Percentiles rank a stretch among this genome's conserved stretches.
These are phyloP conservation scores for Termitomyces heimii DNA, from an alignment of 768 basidiomycete genomes.

Conservation along the genomic window DNA sequence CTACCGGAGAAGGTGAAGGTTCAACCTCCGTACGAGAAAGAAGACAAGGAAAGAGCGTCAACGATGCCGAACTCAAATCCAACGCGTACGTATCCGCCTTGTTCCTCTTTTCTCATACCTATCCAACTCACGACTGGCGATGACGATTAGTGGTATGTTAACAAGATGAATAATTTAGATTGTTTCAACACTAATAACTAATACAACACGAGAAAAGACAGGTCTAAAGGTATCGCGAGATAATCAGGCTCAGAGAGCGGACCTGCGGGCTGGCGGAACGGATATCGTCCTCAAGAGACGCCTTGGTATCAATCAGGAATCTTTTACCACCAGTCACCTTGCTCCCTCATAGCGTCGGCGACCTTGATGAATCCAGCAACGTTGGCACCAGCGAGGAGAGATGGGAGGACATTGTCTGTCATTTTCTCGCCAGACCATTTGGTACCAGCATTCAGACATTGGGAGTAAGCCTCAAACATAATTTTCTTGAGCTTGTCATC, in stretches of 20 bases:
- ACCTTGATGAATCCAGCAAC: conserved; percentile 68
- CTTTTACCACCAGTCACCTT: conserved; percentile 72
- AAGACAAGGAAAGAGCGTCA: conserved; percentile 69
- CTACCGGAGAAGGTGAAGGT: conserved; percentile 27
- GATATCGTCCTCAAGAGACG: background rate
- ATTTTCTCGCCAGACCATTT: conserved; percentile 49
- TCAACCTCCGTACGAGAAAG: conserved; percentile 42
- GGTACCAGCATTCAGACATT: conserved; percentile 49
- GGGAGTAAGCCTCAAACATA: conserved; percentile 60
- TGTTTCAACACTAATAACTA: background rate
- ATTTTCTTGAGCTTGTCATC: conserved; percentile 65
- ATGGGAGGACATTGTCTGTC: conserved; percentile 34
- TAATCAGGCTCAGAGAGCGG: background rate
- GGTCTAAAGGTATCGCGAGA: background rate
- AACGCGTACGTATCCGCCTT: conserved; percentile 60
- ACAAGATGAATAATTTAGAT: background rate
- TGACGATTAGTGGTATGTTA: background rate
- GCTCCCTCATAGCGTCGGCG: conserved; percentile 68
- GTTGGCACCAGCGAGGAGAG: conserved; percentile 63
- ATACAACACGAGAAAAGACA: background rate
- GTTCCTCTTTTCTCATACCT: background rate
- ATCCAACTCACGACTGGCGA: background rate
- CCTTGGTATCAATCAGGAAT: background rate
- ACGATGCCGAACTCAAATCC: conserved; percentile 83
- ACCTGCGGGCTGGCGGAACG: background rate